Conservation (phyloP, 805 yeast species). For the Zygotorulaspora danielsina region DNA sequence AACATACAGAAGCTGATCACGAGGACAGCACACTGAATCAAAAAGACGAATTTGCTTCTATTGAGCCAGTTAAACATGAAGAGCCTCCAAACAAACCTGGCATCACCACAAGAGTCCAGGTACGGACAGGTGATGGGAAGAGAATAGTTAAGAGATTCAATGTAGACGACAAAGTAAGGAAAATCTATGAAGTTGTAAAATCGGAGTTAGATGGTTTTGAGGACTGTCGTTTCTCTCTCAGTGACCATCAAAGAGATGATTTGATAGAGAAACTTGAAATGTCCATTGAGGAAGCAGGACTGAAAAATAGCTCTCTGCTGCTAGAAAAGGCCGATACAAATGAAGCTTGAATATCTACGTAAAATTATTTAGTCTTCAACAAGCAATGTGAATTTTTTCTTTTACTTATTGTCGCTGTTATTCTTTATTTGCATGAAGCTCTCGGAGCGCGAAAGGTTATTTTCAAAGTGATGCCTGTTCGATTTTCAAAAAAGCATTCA, state of each 20-base stretch:
- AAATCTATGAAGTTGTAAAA: constrained; percentile 66
- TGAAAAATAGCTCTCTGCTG: constrained; percentile 75
- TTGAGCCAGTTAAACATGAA: constrained; percentile 47
- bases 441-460: no score
- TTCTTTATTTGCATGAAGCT: no score
- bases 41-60: constrained; percentile 45
- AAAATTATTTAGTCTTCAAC: not conserved
- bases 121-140: constrained; percentile 85
- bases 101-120: constrained; percentile 71
- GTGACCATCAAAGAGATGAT: constrained; percentile 52
- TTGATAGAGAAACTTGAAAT: constrained; percentile 49
- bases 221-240: constrained; percentile 49
- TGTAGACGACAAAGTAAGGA: constrained; percentile 50
- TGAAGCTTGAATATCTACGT: not conserved
- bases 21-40: constrained; percentile 27
- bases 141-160: constrained; percentile 69
- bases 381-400: no score
- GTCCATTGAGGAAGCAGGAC: constrained; percentile 68
- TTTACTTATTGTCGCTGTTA: no score
- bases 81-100: constrained; percentile 61
- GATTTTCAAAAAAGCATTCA: no score
- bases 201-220: constrained; percentile 43
- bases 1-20: constrained; percentile 9
- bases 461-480: no score
- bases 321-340: constrained; percentile 47